A percentile compares a stretch with the other conserved stretches of the same genome.
Evolutionary conservation across 2,329 filamentous ascomycete species (phyloP).

Genomic region (Ilyonectria destructans): DNA sequence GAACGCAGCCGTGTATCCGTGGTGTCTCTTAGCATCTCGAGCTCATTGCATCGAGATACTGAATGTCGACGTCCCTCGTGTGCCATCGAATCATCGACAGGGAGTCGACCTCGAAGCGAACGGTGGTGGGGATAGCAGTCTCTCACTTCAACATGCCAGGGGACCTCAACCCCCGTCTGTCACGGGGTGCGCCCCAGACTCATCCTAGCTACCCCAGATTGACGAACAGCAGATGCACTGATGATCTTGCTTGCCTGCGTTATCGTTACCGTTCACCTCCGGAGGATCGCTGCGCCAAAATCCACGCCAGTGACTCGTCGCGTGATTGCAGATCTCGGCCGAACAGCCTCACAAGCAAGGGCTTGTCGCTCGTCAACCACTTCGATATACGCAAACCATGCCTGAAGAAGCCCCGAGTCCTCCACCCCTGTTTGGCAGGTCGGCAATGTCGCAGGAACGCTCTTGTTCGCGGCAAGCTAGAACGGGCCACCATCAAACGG

Average conservation of each 20-base stretch:
- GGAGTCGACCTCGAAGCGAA: background rate
- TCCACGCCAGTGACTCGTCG: background rate
- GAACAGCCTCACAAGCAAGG: background rate
- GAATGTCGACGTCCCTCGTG: background rate
- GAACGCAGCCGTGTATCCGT: background rate
- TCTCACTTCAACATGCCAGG: slow-evolving; percentile 1
- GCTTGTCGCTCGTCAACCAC: background rate
- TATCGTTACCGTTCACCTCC: slow-evolving; percentile 11
- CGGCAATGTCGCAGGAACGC: background rate
- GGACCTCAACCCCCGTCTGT: slow-evolving; percentile 1
- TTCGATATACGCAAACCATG: background rate
- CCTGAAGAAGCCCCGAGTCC: background rate
- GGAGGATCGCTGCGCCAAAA: background rate
- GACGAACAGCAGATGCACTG: slow-evolving; percentile 20
- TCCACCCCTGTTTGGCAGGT: background rate
- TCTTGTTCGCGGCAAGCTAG: background rate
- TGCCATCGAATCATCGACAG: slow-evolving; percentile 5
- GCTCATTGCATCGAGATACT: background rate
- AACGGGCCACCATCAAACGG: slow-evolving; percentile 3
- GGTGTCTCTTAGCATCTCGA: background rate
- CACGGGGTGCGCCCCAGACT: background rate
- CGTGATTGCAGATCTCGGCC: background rate
- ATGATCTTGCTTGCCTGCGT: slow-evolving; percentile 22
- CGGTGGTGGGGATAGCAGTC: slow-evolving; percentile 7
- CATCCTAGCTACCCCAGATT: slow-evolving; percentile 28